Evolutionary conservation across 192 early-diverging fungal genomes (phyloP).

Genomic region (Cetraspora pellucida): DNA sequence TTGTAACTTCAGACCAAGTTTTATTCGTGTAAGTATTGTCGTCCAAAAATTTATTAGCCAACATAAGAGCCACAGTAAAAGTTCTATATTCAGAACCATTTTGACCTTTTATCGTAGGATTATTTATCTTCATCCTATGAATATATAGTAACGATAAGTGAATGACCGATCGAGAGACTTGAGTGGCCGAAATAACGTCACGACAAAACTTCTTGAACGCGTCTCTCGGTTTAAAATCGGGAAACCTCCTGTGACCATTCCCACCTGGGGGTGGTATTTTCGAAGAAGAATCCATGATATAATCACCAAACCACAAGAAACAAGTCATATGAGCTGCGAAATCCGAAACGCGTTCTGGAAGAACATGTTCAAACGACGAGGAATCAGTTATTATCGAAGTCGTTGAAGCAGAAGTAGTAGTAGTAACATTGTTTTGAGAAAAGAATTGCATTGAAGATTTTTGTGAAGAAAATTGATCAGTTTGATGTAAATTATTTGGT

Average conservation of each 20-base stretch:
- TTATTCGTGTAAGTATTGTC: slow-evolving; percentile 92
- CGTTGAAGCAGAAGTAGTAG: neutral
- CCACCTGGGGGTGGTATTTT: slow-evolving; percentile 12
- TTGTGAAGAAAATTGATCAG: neutral
- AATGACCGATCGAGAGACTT: slow-evolving; percentile 66
- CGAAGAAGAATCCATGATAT: slow-evolving; percentile 1
- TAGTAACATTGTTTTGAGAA: neutral
- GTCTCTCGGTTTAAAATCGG: slow-evolving; percentile 18
- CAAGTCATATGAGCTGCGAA: slow-evolving; percentile 63
- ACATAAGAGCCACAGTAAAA: slow-evolving; percentile 83
- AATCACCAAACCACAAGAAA: slow-evolving; percentile 41
- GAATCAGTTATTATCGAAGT: neutral
- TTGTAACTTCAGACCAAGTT: slow-evolving; percentile 86
- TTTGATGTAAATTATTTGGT: slow-evolving; percentile 4
- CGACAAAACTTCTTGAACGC: slow-evolving; percentile 53
- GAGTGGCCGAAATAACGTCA: slow-evolving; percentile 60
- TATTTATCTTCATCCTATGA: slow-evolving; percentile 55
- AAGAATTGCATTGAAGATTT: neutral
- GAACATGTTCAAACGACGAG: slow-evolving; percentile 1
- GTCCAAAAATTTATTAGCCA: slow-evolving; percentile 83
- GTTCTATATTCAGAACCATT: slow-evolving; percentile 79
- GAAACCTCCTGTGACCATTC: slow-evolving; percentile 7
- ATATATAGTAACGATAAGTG: slow-evolving; percentile 68
- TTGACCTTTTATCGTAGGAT: slow-evolving; percentile 60
- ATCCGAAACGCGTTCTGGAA: slow-evolving; percentile 39